Conservation (phyloP, 176 grass and related monocot genomes). For the Oryza brachyantha region DNA sequence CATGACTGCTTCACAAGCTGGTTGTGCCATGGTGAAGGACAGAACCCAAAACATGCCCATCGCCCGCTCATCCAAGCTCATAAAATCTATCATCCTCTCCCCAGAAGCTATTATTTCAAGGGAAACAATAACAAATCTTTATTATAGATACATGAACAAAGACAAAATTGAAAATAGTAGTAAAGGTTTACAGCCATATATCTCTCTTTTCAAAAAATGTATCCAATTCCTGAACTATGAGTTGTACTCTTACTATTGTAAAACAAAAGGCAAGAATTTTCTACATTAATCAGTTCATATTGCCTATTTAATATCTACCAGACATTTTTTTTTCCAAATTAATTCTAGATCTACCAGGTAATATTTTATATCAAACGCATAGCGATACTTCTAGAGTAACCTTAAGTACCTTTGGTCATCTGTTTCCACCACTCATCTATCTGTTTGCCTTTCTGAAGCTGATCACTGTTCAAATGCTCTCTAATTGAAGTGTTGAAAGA, state of each 20-base stretch:
- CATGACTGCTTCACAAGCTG: slow-evolving; percentile 93
- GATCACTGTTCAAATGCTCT: slow-evolving; percentile 90
- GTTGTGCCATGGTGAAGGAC: slow-evolving; percentile 93
- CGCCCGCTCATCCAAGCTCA: slow-evolving; percentile 82
- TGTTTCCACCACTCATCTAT: slow-evolving; percentile 99
- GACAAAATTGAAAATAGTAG: background rate
- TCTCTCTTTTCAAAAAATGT: slow-evolving; percentile 19
- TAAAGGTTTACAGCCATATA: slow-evolving; percentile 17
- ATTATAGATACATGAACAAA: slow-evolving; percentile 5
- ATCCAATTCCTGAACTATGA: slow-evolving; percentile 4
- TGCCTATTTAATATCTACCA: background rate
- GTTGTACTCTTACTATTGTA: slow-evolving; percentile 1
- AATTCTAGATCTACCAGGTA: background rate
- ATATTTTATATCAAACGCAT: slow-evolving; percentile 20
- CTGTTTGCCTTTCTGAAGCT: slow-evolving; percentile 98
- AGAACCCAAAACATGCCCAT: slow-evolving; percentile 99
- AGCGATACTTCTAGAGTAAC: slow-evolving; percentile 19
- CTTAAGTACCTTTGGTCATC: slow-evolving; percentile 71
- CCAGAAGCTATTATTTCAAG: slow-evolving; percentile 54
- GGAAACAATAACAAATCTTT: background rate
- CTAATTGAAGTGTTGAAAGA: slow-evolving; percentile 89
- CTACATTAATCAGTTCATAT: slow-evolving; percentile 2
- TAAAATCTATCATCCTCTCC: slow-evolving; percentile 92
- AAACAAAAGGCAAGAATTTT: background rate
- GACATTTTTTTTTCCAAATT: background rate